These are phyloP conservation scores for Lepidium didymum DNA, from an alignment of 345 rosid species.

Conservation along the genomic window DNA sequence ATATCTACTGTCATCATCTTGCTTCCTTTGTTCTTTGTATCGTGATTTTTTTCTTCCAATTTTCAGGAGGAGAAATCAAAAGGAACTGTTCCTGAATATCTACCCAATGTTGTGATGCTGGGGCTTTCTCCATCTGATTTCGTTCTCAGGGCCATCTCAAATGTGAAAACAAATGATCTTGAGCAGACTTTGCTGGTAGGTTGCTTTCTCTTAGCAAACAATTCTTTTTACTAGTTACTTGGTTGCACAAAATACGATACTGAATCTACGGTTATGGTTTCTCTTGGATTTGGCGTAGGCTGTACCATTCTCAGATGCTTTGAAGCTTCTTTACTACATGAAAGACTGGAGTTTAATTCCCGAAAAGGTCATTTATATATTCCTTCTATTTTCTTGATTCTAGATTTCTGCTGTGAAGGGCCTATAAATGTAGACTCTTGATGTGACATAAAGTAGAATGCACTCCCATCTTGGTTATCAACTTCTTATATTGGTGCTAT, in stretches of 20 bases:
- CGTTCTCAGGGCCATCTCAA: conserved; percentile 66
- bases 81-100: conserved; percentile 48
- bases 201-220: neutral
- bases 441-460: neutral
- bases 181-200: conserved; percentile 89
- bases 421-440: neutral
- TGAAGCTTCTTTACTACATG: conserved; percentile 68
- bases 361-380: conserved; percentile 54
- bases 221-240: neutral
- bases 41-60: neutral
- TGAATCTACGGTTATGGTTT: neutral
- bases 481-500: neutral
- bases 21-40: neutral
- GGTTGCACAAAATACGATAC: neutral
- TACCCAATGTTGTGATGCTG: conserved; percentile 58
- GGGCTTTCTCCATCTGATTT: conserved; percentile 77
- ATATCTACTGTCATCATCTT: neutral
- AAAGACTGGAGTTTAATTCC: conserved; percentile 72
- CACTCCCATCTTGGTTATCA: neutral
- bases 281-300: conserved; percentile 39
- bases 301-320: conserved; percentile 84
- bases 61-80: conserved; percentile 67
- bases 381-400: neutral
- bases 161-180: conserved; percentile 71
- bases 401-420: neutral